Evolutionary conservation across 2,329 filamentous ascomycete species (phyloP), one percentile per base, ranked within the genome.

Genomic region (Pseudogymnoascus sp.): DNA sequence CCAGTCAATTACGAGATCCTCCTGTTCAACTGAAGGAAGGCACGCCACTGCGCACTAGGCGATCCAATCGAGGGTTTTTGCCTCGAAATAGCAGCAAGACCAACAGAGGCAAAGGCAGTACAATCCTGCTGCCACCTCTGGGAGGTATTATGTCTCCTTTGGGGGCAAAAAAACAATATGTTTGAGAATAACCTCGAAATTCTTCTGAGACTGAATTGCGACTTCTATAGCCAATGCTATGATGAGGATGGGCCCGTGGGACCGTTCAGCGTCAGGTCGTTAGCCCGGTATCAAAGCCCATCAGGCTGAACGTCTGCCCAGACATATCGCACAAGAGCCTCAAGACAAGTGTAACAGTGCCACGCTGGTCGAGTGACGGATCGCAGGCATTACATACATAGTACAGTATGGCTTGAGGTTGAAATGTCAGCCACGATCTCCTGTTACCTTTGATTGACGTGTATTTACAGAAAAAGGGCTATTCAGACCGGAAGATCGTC

Each of bases 401-500:
- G n/a, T n/a, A n/a, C 28, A 26, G 26, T 26, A 26, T 26, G 28
- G 28, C 28, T 33, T 19, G 28, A 57, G 28, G 50, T 21, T 21
- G 50, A 57, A 57, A 57, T 19, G 28, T 57, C 28, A 57, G 50
- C 50, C 50, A 57, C 50, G 50, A 57, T 33, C 26, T 57, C 33
- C 50, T 57, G n/a, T 57, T 57, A 57, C 47, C 50, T 57, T 57
- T 57, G 2, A 57, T 57, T 33, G 50, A 57, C 47, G 47, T 57
- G 47, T 57, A 31, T 57, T 57, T 33, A 57, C 47, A 33, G 47
- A 33, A 57, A 9, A 31, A 31, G n/a, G 26, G n/a, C n/a, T 57
- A 57, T 57, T 57, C 26, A 19, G n/a, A 57, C 47, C 47, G 47
- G 47, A 57, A 57, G 47, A 57, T 57, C 50, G 50, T 57, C 50